Evolutionary conservation across 108 stramenopile genomes (phyloP).

Genomic region (Conticribra guillardii): DNA sequence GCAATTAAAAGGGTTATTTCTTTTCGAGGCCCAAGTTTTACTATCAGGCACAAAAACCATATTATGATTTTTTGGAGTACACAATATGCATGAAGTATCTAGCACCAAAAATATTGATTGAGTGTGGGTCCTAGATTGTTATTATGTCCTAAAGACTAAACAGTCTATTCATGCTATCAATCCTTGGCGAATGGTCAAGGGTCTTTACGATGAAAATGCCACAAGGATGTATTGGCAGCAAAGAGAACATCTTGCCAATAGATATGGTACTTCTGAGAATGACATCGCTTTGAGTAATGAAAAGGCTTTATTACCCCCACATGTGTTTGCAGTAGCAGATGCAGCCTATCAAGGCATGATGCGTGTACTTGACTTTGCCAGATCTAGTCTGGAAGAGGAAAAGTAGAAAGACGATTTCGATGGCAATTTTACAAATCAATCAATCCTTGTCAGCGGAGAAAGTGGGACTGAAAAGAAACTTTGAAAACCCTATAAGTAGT

Average conservation of each 20-base stretch:
- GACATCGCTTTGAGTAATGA: too few species aligned
- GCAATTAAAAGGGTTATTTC: too few species aligned
- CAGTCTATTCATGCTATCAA: too few species aligned
- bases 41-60: too few species aligned
- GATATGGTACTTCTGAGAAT: too few species aligned
- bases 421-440: conserved; percentile 38
- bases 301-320: conserved; percentile 54
- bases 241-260: conserved; percentile 29
- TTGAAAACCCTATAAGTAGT: too few species aligned
- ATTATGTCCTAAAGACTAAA: too few species aligned
- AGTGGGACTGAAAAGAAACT: conserved; percentile 88
- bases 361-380: conserved; percentile 41
- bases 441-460: conserved; percentile 82
- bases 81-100: too few species aligned
- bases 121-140: too few species aligned
- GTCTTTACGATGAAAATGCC: conserved; percentile 39
- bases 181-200: conserved; percentile 52
- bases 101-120: too few species aligned
- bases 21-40: too few species aligned
- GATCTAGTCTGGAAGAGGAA: conserved; percentile 25
- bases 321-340: conserved; percentile 89
- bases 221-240: conserved; percentile 40
- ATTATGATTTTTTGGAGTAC: too few species aligned
- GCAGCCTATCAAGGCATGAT: conserved; percentile 87
- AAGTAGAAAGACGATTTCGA: neutral